Conservation (phyloP, 2,329 filamentous ascomycete species). For the Chrysosporium queenslandicum region DNA sequence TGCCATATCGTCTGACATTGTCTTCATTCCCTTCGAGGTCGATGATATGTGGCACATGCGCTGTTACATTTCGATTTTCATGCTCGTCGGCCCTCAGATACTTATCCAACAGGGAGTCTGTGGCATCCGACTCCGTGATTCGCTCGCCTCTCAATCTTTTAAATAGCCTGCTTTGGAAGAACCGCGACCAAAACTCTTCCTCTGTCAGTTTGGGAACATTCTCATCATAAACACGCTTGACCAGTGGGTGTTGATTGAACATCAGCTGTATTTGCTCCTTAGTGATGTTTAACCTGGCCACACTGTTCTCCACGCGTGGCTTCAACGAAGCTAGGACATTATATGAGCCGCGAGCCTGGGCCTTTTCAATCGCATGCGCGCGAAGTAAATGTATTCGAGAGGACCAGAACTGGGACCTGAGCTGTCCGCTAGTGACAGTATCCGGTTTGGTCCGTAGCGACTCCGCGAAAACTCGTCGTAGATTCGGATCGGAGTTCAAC, state of each 20-base stretch:
- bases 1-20: conserved; percentile 77
- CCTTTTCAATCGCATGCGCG: conserved; percentile 78
- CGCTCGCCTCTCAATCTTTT: conserved; percentile 89
- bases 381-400: conserved; percentile 75
- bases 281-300: conserved; percentile 70
- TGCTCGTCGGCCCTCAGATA: conserved; percentile 67
- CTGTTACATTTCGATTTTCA: conserved; percentile 36
- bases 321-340: conserved; percentile 90
- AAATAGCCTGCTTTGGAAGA: conserved; percentile 82
- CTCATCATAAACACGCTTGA: conserved; percentile 85
- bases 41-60: conserved; percentile 76
- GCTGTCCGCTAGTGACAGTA: conserved; percentile 66
- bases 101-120: conserved; percentile 72
- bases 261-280: conserved; percentile 90
- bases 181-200: conserved; percentile 80
- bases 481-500: conserved; percentile 63
- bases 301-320: conserved; percentile 62
- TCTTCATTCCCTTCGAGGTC: conserved; percentile 91
- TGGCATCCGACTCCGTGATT: conserved; percentile 63
- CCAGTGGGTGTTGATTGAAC: conserved; percentile 82
- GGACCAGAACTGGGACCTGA: conserved; percentile 91
- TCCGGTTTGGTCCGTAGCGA: conserved; percentile 74
- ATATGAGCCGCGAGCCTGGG: conserved; percentile 79
- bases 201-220: conserved; percentile 75
- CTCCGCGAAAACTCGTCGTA: conserved; percentile 81